Base-by-base conservation (phyloP, 208 protist genomes). In the Wallacemonas sp. region DNA sequence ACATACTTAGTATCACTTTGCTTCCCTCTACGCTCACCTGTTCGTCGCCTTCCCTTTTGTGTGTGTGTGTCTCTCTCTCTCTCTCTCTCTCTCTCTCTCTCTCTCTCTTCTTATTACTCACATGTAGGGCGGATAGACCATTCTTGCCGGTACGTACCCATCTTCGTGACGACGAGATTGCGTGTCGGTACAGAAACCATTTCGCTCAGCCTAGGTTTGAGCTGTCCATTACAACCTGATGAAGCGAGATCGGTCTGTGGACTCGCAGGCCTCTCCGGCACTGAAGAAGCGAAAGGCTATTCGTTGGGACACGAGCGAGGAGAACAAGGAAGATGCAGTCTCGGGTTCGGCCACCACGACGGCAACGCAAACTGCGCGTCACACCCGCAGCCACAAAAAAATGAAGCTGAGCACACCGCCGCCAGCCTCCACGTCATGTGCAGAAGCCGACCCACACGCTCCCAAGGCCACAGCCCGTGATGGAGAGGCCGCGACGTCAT, bases 81-180 rank as follows among this genome's bases (percentile, higher is more conserved):
- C 22, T 49, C 19, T 49, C 22, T 49, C 22, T 49, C 42, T 62
- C 56, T 46, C 2, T 62, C 56, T 62, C 3, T 45, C 44, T 45
- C 31, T 2, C 44, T 11, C 44, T 46, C 31, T 62, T 45, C 44
- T 62, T 19, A 49, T 22, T 22, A 26, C 17, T 49, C 44, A 9
- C n/a, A n/a, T n/a, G n/a, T n/a, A n/a, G n/a, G n/a, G n/a, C n/a
- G n/a, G n/a, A n/a, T n/a, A n/a, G n/a, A n/a, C n/a, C n/a, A n/a
- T n/a, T n/a, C n/a, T n/a, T n/a, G n/a, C n/a, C n/a, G n/a, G n/a
- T n/a, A n/a, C n/a, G n/a, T n/a, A n/a, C n/a, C n/a, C n/a, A n/a
- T n/a, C n/a, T n/a, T n/a, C n/a, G n/a, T n/a, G n/a, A n/a, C n/a
- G n/a, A n/a, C n/a, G n/a, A n/a, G n/a, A n/a, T n/a, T n/a, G n/a